These are phyloP conservation scores for Backusella australiensis DNA, from an alignment of 192 early-diverging fungal species.

Conservation along the genomic window DNA sequence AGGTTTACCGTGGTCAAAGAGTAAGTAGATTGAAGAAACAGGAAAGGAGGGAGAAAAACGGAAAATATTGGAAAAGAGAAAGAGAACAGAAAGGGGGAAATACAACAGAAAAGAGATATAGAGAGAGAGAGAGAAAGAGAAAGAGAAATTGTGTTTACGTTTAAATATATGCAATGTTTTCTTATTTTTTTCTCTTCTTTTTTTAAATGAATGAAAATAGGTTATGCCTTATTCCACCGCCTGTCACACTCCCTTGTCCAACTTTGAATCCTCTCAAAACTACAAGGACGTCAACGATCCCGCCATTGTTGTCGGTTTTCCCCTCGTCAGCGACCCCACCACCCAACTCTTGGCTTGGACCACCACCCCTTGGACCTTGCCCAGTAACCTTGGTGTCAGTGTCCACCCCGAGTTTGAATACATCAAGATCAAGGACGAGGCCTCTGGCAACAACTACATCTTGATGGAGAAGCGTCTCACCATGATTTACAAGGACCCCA, in stretches of 20 bases:
- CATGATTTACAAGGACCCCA: slow-evolving; percentile 89
- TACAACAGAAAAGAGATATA: neutral
- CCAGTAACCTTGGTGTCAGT: slow-evolving; percentile 91
- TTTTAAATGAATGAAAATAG: neutral
- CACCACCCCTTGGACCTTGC: slow-evolving; percentile 98
- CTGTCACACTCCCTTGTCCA: slow-evolving; percentile 89
- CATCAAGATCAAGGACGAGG: slow-evolving; percentile 87
- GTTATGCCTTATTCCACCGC: slow-evolving; percentile 98
- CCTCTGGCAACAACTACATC: slow-evolving; percentile 82
- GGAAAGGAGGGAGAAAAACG: neutral
- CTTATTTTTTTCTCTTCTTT: neutral
- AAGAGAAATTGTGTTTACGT: neutral
- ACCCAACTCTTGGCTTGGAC: slow-evolving; percentile 93
- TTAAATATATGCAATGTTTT: neutral
- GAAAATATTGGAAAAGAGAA: neutral
- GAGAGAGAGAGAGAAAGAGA: neutral
- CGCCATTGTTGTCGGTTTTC: slow-evolving; percentile 91
- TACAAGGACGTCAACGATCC: slow-evolving; percentile 98
- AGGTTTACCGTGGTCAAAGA: slow-evolving; percentile 91
- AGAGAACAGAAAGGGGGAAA: neutral
- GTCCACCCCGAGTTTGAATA: slow-evolving; percentile 94
- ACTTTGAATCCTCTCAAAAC: slow-evolving; percentile 96
- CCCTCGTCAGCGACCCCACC: slow-evolving; percentile 76
- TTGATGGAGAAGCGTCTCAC: slow-evolving; percentile 83
- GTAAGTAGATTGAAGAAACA: neutral